Base-by-base conservation (phyloP, 306 rosid genomes). In the Glycyrrhiza uralensis region DNA sequence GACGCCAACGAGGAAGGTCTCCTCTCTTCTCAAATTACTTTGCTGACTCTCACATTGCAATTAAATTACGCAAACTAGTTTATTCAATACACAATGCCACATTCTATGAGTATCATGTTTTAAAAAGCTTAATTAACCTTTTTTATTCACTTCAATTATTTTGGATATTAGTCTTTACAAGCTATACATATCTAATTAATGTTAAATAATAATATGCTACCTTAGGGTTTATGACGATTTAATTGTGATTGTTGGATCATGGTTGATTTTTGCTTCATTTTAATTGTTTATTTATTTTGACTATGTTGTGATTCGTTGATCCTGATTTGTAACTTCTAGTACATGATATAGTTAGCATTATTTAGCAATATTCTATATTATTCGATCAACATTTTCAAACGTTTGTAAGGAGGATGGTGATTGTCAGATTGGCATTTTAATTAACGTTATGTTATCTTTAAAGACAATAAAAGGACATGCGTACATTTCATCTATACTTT, bases 1-100 rank as follows among this genome's bases (percentile, higher is more conserved):
- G 82, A 70, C 60, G 64, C 72, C 38, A 39, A 38, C 41, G 8
- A 51, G 0, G 76, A 73, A 82, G 69, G 50, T 80, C 87, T 50
- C n/a, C 24, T 1, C 9, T 59, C 55, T 0, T 2, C n/a, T 0
- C 12, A n/a, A 81, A 52, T 82, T 68, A 84, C 87, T 6, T 5
- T 29, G 50, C 41, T 35, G 77, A 72, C 84, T 32, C 77, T 44
- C 4, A 8, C 19, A 7, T 42, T 4, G 33, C 41, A 44, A 42
- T 66, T 19, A 1, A 65, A 41, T 78, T 63, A 64, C 69, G 10
- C 13, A 29, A 19, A 47, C 28, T 59, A n/a, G n/a, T n/a, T n/a
- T n/a, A n/a, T 29, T 36, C 4, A 6, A 38, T 60, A 9, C 6
- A 1, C 28, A n/a, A 7, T 3, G 23, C n/a, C 54, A 24, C 24